Conservation (phyloP, 768 basidiomycete genomes). For the Boletellus sp. region DNA sequence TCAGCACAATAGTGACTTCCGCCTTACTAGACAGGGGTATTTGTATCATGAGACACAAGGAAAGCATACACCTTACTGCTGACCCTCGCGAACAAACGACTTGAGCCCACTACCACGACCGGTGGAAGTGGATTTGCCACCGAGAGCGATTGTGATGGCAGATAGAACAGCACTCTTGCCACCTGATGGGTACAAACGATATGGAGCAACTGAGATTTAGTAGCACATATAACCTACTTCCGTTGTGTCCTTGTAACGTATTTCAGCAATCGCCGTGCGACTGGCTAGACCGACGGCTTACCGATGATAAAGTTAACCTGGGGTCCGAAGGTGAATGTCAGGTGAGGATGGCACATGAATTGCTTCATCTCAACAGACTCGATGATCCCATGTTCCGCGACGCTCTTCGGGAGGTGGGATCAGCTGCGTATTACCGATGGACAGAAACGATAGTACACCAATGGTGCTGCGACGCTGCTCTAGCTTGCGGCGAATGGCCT, state of each 20-base stretch:
- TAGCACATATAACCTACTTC: conserved; percentile 57
- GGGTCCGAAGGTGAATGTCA: conserved; percentile 82
- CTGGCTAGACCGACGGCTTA: conserved; percentile 27
- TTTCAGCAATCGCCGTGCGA: conserved; percentile 1
- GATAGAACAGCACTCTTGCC: conserved; percentile 94
- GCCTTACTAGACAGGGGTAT: conserved; percentile 40
- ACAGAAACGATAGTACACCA: conserved; percentile 44
- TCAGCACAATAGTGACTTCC: conserved; percentile 75
- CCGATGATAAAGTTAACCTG: conserved; percentile 98
- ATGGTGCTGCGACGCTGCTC: conserved; percentile 40
- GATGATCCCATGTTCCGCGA: conserved; percentile 87
- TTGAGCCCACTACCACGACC: conserved; percentile 85
- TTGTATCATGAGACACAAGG: conserved; percentile 23
- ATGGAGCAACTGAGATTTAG: neutral
- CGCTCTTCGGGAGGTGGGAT: conserved; percentile 43
- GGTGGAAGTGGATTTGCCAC: conserved; percentile 88
- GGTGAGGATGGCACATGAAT: conserved; percentile 93
- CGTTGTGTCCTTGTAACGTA: conserved; percentile 69
- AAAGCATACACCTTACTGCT: conserved; percentile 47
- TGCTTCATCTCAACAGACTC: conserved; percentile 82
- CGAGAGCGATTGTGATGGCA: conserved; percentile 88
- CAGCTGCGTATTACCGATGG: conserved; percentile 5
- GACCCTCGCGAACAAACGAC: conserved; percentile 81
- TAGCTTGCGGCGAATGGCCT: conserved; percentile 51
- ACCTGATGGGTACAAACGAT: conserved; percentile 43